Base-by-base conservation (phyloP, 345 rosid species). In the Rhizophora mangle region DNA sequence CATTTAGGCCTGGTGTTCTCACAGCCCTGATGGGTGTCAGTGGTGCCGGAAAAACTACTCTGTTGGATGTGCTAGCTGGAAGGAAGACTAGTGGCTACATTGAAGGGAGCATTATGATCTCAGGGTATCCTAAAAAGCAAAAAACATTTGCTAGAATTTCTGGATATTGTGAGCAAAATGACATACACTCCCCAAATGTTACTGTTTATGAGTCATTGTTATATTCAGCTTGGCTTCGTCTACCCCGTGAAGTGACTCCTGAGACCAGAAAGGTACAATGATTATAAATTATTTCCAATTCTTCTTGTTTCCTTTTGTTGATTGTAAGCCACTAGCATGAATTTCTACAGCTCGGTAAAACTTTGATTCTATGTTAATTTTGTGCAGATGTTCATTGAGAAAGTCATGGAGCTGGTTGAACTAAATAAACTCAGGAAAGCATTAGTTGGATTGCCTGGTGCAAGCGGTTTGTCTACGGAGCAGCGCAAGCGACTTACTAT, bases 401-500 rank as follows among this genome's bases (percentile, higher is more conserved):
- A 89, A 83, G 94, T 92, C 27, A 88, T 92, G 94, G 94, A 87
- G 76, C 92, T 92, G 31, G 92, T 92, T 71, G 97, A 92, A 71
- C 72, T 92, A 57, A 83, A 76, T 4, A 76, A 85, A 0, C 56
- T 89, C 60, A 83, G 89, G 79, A 67, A 87, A 24, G 87, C 95
- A 46, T 70, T 85, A 21, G 91, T 92, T 26, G 98, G 98, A 31
- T 78, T 92, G 68, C 93, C 98, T 6, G 91, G 98, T 30, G 85
- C 82, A 67, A 85, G 70, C 67, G 96, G 98, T 60, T 76, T 92
- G 32, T 92, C 98, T 47, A 88, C 86, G 0, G 96, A 92, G 81
- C 94, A 92, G 54, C 85, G 98, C 39, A 92, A 92, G 75, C 85
- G 98, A 80, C 85, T 92, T 18, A 92, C 98, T 18, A 88, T 89